Base-by-base conservation (phyloP, 2,329 filamentous ascomycete genomes). In the Stagonosporopsis cucurbitacearum region DNA sequence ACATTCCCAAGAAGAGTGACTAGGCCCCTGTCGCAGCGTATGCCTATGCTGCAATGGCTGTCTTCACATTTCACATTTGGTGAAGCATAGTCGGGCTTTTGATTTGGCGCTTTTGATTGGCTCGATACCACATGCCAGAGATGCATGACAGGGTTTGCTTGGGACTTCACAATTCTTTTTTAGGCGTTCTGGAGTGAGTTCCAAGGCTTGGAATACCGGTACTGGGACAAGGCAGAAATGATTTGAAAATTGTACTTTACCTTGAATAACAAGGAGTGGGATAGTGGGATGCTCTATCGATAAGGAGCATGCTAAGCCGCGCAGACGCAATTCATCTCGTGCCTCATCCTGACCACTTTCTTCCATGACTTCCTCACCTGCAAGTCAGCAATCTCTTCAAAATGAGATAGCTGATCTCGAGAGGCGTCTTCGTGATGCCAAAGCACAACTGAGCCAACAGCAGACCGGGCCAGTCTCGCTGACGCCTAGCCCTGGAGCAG, bases 391-490 rank as follows among this genome's bases (percentile, higher is more conserved):
- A 56, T 63, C 68, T 64, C 68, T 78, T 19, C 52, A 70, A 50
- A 70, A 82, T 71, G 86, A 90, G 71, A 85, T 90, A 59, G 75
- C 76, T 7, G 79, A 82, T 19, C 78, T 90, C 11, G 85, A 90
- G 63, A 65, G 69, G 55, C 79, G 78, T 54, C 74, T 84, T 1
- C 72, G 75, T 26, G 69, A 79, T 70, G 79, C 80, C 17, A 81
- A 76, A 69, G 68, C 71, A 22, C 81, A 79, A 43, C 75, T 87
- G 46, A 78, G 72, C 11, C 72, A 70, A 13, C 55, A 59, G 20
- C 35, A 59, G 20, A 30, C 13, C 39, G 37, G 30, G 22, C 15
- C 59, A 4, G 5, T 32, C 35, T 22, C 55, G 37, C 60, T 50
- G n/a, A 7, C 32, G n/a, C 13, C 40, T 35, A 33, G 40, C 40